Evolutionary conservation across 345 rosid species (phyloP).

Genomic region (Boechera divaricarpa): DNA sequence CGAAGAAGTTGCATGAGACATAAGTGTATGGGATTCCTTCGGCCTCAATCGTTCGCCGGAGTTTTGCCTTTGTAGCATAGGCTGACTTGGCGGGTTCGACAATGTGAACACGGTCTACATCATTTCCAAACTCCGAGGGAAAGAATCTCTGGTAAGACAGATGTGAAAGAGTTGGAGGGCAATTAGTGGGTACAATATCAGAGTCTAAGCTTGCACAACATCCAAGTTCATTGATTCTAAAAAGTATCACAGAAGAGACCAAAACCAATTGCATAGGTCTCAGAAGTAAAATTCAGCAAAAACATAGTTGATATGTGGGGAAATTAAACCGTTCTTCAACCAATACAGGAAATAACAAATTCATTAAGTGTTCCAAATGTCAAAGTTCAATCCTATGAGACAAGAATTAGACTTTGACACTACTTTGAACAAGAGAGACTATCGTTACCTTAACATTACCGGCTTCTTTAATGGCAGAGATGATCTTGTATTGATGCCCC

Average conservation of each 20-base stretch:
- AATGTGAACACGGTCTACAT: slow-evolving; percentile 54
- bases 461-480: slow-evolving; percentile 69
- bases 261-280: neutral
- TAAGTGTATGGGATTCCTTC: slow-evolving; percentile 56
- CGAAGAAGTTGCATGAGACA: slow-evolving; percentile 56
- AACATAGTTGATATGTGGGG: neutral
- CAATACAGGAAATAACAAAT: neutral
- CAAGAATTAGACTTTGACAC: neutral
- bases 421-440: neutral
- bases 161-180: neutral
- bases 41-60: slow-evolving; percentile 53
- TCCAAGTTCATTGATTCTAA: neutral
- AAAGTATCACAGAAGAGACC: neutral
- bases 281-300: neutral
- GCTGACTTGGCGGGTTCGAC: slow-evolving; percentile 60
- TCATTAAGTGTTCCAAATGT: neutral
- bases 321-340: neutral
- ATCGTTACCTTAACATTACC: slow-evolving; percentile 61
- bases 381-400: neutral
- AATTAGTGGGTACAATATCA: neutral
- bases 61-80: slow-evolving; percentile 48
- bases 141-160: slow-evolving; percentile 53
- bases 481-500: slow-evolving; percentile 54
- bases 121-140: slow-evolving; percentile 68
- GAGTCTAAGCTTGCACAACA: neutral